phyloP scores from a whole-genome alignment of 2,329 filamentous ascomycete species.

The Scedosporium apiospermum region DNA sequence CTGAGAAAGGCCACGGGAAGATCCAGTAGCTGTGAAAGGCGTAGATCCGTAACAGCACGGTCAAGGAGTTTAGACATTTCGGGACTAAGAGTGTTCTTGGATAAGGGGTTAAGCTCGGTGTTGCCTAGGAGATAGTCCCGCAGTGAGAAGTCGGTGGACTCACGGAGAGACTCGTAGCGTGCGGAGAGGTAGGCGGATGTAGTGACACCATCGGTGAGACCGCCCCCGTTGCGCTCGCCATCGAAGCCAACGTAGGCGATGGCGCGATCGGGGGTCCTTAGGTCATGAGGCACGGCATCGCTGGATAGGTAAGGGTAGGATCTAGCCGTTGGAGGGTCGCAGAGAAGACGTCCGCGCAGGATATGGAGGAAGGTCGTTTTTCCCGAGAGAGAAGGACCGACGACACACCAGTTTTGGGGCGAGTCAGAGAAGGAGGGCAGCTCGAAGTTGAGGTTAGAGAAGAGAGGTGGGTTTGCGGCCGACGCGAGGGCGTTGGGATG shows the following conservation, averaged over 20 bases:
- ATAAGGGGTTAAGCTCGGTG: slow-evolving; percentile 66
- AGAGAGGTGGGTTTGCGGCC: slow-evolving; percentile 61
- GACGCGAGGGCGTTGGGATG: slow-evolving; percentile 48
- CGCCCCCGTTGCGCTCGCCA: slow-evolving; percentile 50
- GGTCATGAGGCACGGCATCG: slow-evolving; percentile 42
- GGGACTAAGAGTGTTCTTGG: slow-evolving; percentile 21
- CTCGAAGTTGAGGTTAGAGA: slow-evolving; percentile 59
- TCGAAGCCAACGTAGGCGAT: slow-evolving; percentile 91
- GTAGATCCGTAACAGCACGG: slow-evolving; percentile 59
- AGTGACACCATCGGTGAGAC: slow-evolving; percentile 41
- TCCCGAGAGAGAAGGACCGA: slow-evolving; percentile 69
- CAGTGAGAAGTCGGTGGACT: slow-evolving; percentile 81
- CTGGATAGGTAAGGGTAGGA: slow-evolving; percentile 70
- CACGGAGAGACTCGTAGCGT: slow-evolving; percentile 78
- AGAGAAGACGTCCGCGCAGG: slow-evolving; percentile 65
- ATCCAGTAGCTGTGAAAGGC: slow-evolving; percentile 57
- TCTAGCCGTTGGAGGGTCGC: slow-evolving; percentile 64
- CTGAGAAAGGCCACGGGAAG: slow-evolving; percentile 85
- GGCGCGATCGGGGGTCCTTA: slow-evolving; percentile 54
- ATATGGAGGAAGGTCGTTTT: slow-evolving; percentile 78
- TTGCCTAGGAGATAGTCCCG: slow-evolving; percentile 73
- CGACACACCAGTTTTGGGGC: slow-evolving; percentile 68
- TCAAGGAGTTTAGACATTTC: slow-evolving; percentile 43
- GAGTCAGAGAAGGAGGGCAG: slow-evolving; percentile 47
- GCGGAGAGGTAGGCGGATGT: slow-evolving; percentile 79